phyloP scores from a whole-genome alignment of 2,329 filamentous ascomycete genomes.

The Fusarium keratoplasticum region DNA sequence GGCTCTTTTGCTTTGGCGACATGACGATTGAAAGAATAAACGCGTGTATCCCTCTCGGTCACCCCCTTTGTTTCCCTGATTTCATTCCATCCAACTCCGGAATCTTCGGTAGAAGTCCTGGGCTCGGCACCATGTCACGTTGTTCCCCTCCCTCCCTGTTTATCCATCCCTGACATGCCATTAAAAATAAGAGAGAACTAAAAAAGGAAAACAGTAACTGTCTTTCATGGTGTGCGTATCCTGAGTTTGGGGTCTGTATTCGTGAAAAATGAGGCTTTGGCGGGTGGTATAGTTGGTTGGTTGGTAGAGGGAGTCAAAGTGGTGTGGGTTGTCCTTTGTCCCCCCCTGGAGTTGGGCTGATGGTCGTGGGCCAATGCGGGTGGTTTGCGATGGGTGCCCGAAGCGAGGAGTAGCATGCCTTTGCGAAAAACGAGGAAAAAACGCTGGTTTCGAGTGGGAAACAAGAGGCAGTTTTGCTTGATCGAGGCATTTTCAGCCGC shows the following conservation, averaged over 20 bases:
- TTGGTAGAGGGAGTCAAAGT: background rate
- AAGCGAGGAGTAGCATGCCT: background rate
- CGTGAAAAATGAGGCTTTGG: slow-evolving; percentile 7
- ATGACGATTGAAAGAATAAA: slow-evolving; percentile 2
- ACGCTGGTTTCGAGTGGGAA: slow-evolving; percentile 5
- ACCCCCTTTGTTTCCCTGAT: background rate
- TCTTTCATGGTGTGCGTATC: slow-evolving; percentile 12
- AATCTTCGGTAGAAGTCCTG: background rate
- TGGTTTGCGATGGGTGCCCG: slow-evolving; percentile 1
- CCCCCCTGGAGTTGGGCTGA: background rate
- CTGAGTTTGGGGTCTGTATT: slow-evolving; percentile 22
- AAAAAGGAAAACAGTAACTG: slow-evolving; percentile 3
- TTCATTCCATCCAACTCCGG: background rate
- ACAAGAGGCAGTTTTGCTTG: background rate
- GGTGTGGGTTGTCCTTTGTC: background rate
- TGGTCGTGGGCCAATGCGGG: slow-evolving; percentile 1
- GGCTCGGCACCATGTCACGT: background rate
- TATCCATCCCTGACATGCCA: slow-evolving; percentile 22
- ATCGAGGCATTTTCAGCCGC: background rate
- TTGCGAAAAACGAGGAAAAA: background rate
- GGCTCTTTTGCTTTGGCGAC: slow-evolving; percentile 3
- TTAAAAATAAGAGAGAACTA: slow-evolving; percentile 22
- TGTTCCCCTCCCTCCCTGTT: slow-evolving; percentile 7
- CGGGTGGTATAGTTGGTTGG: background rate
- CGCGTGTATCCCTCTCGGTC: background rate